phyloP scores from a whole-genome alignment of 2,329 filamentous ascomycete species.

The Colletotrichum incanum region DNA sequence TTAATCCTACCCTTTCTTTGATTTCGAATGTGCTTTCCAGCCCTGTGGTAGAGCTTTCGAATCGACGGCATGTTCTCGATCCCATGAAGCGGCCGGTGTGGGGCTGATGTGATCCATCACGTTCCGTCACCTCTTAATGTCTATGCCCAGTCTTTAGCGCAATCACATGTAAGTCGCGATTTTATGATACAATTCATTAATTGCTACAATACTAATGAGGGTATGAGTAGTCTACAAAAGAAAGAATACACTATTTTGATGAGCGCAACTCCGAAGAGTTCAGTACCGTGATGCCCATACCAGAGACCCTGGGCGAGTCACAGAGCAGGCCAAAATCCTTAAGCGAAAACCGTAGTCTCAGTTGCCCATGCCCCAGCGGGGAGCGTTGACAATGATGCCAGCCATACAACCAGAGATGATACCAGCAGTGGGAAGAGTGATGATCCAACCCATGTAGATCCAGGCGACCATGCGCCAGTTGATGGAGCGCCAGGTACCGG shows the following conservation, averaged over 20 bases:
- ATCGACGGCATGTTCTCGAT: no score
- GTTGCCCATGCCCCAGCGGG: slow-evolving; percentile 55
- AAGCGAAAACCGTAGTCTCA: not conserved
- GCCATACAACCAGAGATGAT: slow-evolving; percentile 70
- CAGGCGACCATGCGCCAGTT: slow-evolving; percentile 71
- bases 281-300: not conserved
- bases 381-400: slow-evolving; percentile 72
- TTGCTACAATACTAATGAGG: not conserved
- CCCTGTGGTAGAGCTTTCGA: no score
- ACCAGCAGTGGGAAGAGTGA: slow-evolving; percentile 62
- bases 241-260: not conserved
- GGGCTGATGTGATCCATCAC: no score
- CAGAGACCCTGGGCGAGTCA: no score
- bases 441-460: slow-evolving; percentile 69
- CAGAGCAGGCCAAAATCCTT: not conserved
- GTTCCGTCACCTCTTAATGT: no score
- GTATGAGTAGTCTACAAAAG: slow-evolving; percentile 6
- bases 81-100: no score
- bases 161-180: not conserved
- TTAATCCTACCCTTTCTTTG: no score
- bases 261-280: not conserved
- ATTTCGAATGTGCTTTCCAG: no score
- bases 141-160: no score
- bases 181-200: not conserved
- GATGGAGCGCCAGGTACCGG: slow-evolving; percentile 67